phyloP scores from a whole-genome alignment of 129 eudicot genomes.

The Glebionis coronaria region DNA sequence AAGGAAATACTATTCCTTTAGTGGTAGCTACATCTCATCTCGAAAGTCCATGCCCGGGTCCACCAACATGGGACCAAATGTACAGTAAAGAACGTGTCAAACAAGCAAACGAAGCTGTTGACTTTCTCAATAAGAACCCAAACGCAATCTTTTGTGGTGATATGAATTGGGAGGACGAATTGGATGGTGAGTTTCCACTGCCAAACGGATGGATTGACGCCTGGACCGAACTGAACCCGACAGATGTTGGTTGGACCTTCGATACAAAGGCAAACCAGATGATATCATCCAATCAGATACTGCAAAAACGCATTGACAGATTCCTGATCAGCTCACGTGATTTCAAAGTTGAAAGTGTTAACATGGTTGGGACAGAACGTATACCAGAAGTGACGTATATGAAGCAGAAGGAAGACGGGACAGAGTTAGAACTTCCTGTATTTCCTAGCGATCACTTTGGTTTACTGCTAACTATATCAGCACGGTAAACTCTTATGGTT shows the following conservation, averaged over 20 bases:
- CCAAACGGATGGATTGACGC: conserved; percentile 80
- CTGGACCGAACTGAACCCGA: conserved; percentile 64
- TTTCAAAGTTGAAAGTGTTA: conserved; percentile 43
- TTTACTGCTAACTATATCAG: conserved; percentile 56
- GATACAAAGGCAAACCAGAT: conserved; percentile 86
- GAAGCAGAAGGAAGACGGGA: conserved; percentile 65
- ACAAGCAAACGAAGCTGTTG: conserved; percentile 83
- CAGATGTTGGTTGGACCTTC: conserved; percentile 71
- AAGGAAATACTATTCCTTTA: conserved; percentile 30
- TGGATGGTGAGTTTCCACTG: conserved; percentile 73
- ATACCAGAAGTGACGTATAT: conserved; percentile 61
- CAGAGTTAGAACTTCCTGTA: conserved; percentile 69
- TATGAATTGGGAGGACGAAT: conserved; percentile 95
- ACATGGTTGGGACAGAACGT: conserved; percentile 70
- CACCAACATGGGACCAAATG: conserved; percentile 94
- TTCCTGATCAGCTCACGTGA: conserved; percentile 50
- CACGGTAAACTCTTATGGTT: conserved; percentile 9
- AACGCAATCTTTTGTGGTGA: conserved; percentile 89
- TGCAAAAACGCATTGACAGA: conserved; percentile 81
- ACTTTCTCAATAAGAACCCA: conserved; percentile 43
- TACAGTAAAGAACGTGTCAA: conserved; percentile 84
- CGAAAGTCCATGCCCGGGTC: conserved; percentile 89
- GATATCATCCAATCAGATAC: conserved; percentile 64
- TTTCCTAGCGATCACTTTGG: conserved; percentile 95
- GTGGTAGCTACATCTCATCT: conserved; percentile 83